Base-by-base conservation (phyloP, 2,329 filamentous ascomycete genomes). In the Neobulgaria alba region DNA sequence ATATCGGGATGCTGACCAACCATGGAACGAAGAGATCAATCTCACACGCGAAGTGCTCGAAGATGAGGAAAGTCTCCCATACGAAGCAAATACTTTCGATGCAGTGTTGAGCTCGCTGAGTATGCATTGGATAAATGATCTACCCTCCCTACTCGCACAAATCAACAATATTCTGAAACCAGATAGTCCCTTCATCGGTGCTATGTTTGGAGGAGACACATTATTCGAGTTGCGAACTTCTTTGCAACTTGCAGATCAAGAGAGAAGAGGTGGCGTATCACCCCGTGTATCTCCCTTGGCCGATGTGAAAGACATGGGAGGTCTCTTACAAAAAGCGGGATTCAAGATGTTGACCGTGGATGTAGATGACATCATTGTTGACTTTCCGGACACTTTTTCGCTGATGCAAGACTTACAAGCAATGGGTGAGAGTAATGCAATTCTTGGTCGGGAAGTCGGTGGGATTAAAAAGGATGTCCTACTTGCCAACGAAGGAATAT, bases 281-380 rank as follows among this genome's bases (percentile, higher is more conserved):
- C 89, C 88, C 2, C 88, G 90, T 57, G 82, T 95, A 17, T 95
- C 87, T 3, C 92, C 92, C 3, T 64, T 98, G 15, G 92, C 90
- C 1, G 89, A 98, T 61, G 87, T 95, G 8, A 75, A 85, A 14
- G 93, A 98, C 58, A 76, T 96, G 1, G 92, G 92, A 2, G 89
- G 88, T 2, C 66, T 98, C 39, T 66, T 98, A 47, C 84, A 85
- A 52, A 80, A 82, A 48, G 85, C 90, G 1, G 88, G 89, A 14
- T 98, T 96, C 69, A 93, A 89, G 63, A 83, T 98, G 69, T 70
- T 96, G 54, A 98, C 93, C 0, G 88, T 98, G 1, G 92, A 98
- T 56, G 82, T 98, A 10, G 93, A 98, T 63, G 92, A 98, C 63
- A 93, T 98, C 37, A 78, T 96, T 19, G 87, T 98, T 20, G 88